Evolutionary conservation across 148 eudicot species (phyloP), one percentile per base, ranked within the genome.

Genomic region (Selenicereus undatus): DNA sequence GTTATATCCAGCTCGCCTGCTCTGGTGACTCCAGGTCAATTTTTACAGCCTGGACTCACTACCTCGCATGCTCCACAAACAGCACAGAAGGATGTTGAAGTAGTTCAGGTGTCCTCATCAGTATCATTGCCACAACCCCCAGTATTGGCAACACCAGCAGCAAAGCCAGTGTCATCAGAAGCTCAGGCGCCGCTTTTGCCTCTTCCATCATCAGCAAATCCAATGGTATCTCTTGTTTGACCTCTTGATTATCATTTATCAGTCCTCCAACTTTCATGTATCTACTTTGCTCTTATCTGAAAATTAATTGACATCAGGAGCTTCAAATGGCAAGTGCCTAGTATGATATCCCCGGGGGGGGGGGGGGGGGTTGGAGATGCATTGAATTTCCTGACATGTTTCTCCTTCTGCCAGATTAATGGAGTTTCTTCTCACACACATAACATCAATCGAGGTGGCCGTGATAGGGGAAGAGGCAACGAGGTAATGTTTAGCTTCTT

Each of bases 11-110:
- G 43, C 76, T 73, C 85, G 26, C 88, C 88, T 76, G 83, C 81
- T 16, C 79, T 90, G 85, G 88, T 86, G 83, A 90, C 90, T 83
- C 88, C 89, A 83, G 92, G 87, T 50, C 88, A 90, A 80, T 86
- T 88, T 87, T 82, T 87, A 76, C 90, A 83, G 86, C 83, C 89
- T 84, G 92, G 88, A 76, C 24, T 80, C 79, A 78, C 84, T 68
- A 68, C 79, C 6, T 74, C 88, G 75, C 86, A 82, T 42, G 51
- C 86, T 74, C 5, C 83, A 36, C 90, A 88, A 75, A 78, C 78
- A 20, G 79, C 75, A 60, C 87, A 83, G 66, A 86, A 86, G 78
- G 89, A 88, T 78, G 88, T 75, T 71, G 89, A 88, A 81, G 87
- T 86, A 50, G 90, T 81, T 81, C 90, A 82, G 80, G 81, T 79